Evolutionary conservation across 2,329 filamentous ascomycete species (phyloP).

Genomic region (Elsinoe fawcettii): DNA sequence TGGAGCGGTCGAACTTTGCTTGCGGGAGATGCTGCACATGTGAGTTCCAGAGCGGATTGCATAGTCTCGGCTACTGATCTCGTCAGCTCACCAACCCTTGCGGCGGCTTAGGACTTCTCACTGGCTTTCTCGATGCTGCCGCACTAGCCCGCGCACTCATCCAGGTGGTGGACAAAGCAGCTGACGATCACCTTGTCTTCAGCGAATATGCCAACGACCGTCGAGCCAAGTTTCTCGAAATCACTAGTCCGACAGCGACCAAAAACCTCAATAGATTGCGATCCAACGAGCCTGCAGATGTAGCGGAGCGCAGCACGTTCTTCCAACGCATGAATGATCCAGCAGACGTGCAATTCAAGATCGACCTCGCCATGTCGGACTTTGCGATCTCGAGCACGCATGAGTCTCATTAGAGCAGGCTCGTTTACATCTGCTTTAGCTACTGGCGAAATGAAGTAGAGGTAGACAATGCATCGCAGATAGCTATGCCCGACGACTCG

Average conservation of each 20-base stretch:
- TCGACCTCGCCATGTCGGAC: neutral
- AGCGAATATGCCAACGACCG: constrained; percentile 27
- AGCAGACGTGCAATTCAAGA: neutral
- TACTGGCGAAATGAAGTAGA: too few relatives aligned
- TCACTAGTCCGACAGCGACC: constrained; percentile 23
- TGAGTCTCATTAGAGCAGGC: too few relatives aligned
- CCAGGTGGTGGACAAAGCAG: constrained; percentile 7
- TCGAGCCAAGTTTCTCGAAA: constrained; percentile 25
- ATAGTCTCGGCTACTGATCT: neutral
- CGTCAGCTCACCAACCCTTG: constrained; percentile 16
- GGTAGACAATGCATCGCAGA: too few relatives aligned
- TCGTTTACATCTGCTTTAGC: too few relatives aligned
- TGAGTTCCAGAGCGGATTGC: constrained; percentile 9
- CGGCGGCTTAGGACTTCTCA: constrained; percentile 18
- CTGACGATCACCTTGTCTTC: constrained; percentile 22
- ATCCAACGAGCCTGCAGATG: neutral
- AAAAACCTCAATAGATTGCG: constrained; percentile 14
- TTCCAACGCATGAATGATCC: neutral
- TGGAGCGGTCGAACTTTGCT: constrained; percentile 25
- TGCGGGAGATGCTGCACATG: constrained; percentile 33
- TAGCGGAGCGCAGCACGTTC: neutral
- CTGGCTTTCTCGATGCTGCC: constrained; percentile 16
- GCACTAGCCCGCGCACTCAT: constrained; percentile 8
- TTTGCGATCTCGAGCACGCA: neutral
- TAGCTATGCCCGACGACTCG: too few relatives aligned